Percentiles rank a stretch among this genome's conserved stretches.
Conservation (phyloP, 371 early-diverging fungal genomes). For the Conidiobolus coronatus region DNA sequence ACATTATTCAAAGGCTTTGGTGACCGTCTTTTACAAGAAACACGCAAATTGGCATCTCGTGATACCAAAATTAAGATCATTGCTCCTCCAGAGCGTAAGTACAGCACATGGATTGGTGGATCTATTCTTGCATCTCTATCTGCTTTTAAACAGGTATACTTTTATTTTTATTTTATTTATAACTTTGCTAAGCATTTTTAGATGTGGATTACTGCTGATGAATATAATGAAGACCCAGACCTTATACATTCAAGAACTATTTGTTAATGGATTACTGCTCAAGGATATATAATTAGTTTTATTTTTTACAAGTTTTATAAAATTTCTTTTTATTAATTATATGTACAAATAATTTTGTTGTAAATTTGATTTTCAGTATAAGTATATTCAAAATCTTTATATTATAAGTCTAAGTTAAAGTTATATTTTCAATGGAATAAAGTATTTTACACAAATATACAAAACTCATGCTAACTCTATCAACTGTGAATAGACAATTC, state of each 20-base stretch:
- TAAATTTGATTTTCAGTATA: too few species aligned
- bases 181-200: conserved; percentile 4
- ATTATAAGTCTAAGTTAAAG: too few species aligned
- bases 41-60: conserved; percentile 54
- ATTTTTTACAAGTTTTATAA: too few species aligned
- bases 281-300: too few species aligned
- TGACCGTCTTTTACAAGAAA: conserved; percentile 73
- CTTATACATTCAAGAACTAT: conserved; percentile 46
- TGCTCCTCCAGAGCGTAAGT: conserved; percentile 92
- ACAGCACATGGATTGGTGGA: conserved; percentile 95
- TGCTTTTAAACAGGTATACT: conserved; percentile 33
- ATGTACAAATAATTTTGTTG: too few species aligned
- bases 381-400: too few species aligned
- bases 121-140: conserved; percentile 71
- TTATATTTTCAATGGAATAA: too few species aligned
- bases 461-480: too few species aligned
- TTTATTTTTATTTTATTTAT: conserved; percentile 6
- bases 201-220: conserved; percentile 71
- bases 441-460: too few species aligned
- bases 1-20: conserved; percentile 76
- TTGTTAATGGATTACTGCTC: neutral
- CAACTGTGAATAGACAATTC: too few species aligned
- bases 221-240: conserved; percentile 66
- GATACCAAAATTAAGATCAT: conserved; percentile 88
- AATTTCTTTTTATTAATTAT: too few species aligned